Evolutionary conservation across 371 early-diverging fungal genomes (phyloP).

Genomic region (Rozella allomycis): DNA sequence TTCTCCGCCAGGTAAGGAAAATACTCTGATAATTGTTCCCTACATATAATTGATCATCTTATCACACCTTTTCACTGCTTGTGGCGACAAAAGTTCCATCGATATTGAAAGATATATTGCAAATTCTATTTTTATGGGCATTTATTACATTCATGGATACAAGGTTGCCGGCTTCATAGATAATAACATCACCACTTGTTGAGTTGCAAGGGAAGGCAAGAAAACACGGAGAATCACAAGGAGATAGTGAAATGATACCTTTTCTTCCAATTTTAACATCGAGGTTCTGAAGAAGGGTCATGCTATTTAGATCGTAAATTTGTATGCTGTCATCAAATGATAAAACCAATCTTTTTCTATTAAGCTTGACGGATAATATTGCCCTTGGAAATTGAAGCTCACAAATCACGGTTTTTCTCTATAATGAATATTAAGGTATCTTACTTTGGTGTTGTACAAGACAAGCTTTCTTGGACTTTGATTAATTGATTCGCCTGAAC

Average conservation of each 20-base stretch:
- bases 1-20: constrained; percentile 59
- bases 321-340: constrained; percentile 76
- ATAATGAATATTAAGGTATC: neutral
- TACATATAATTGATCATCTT: constrained; percentile 6
- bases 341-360: constrained; percentile 70
- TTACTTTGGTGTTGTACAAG: constrained; percentile 86
- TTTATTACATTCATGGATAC: constrained; percentile 72
- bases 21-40: constrained; percentile 92
- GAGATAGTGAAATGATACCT: constrained; percentile 7
- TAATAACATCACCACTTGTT: constrained; percentile 50
- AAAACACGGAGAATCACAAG: constrained; percentile 8
- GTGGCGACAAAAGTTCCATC: constrained; percentile 85
- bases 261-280: constrained; percentile 73
- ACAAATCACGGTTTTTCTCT: constrained; percentile 84
- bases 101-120: constrained; percentile 56
- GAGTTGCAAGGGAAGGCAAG: constrained; percentile 24
- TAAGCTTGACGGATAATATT: constrained; percentile 79
- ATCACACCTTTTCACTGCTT: constrained; percentile 67
- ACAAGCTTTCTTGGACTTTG: constrained; percentile 72
- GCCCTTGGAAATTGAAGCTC: constrained; percentile 78
- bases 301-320: constrained; percentile 74
- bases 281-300: constrained; percentile 82
- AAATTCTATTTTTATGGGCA: constrained; percentile 74
- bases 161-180: constrained; percentile 62
- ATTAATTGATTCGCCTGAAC: constrained; percentile 71